Conservation (phyloP, 371 early-diverging fungal genomes). For the Mortierella sp. region DNA sequence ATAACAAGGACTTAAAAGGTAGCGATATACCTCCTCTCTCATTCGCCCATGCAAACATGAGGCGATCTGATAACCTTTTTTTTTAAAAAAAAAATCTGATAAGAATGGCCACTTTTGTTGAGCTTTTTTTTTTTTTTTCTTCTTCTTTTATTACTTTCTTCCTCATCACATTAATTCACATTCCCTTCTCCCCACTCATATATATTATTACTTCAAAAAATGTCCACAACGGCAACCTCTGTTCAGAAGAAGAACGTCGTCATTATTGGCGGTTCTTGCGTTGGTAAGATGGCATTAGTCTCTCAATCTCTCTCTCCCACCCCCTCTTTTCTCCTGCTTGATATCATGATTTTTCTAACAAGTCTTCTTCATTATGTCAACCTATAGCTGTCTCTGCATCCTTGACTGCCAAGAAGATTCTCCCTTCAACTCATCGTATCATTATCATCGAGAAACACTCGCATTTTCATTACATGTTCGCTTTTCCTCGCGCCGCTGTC, state of each 20-base stretch:
- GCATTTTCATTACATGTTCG: conserved; percentile 74
- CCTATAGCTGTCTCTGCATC: conserved; percentile 58
- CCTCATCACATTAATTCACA: too few relatives aligned
- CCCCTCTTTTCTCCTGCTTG: neutral
- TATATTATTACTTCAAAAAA: too few relatives aligned
- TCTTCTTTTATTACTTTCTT: too few relatives aligned
- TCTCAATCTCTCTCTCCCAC: neutral
- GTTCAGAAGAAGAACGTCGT: conserved; percentile 63
- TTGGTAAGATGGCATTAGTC: conserved; percentile 56
- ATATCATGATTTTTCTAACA: neutral
- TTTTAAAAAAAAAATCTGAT: too few relatives aligned
- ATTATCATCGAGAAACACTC: conserved; percentile 70
- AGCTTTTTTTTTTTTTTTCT: too few relatives aligned
- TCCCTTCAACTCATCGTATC: conserved; percentile 62
- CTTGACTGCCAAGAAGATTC: conserved; percentile 53
- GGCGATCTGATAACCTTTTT: too few relatives aligned
- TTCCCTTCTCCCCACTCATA: too few relatives aligned
- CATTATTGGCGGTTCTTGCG: conserved; percentile 67
- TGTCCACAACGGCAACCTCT: neutral
- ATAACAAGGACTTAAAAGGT: too few relatives aligned
- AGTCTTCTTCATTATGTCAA: neutral
- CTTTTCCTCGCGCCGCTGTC: conserved; percentile 73
- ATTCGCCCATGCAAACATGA: too few relatives aligned
- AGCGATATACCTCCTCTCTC: too few relatives aligned
- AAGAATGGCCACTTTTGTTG: too few relatives aligned